phyloP scores from a whole-genome alignment of 2,329 filamentous ascomycete genomes.

The Aureobasidium namibiae region DNA sequence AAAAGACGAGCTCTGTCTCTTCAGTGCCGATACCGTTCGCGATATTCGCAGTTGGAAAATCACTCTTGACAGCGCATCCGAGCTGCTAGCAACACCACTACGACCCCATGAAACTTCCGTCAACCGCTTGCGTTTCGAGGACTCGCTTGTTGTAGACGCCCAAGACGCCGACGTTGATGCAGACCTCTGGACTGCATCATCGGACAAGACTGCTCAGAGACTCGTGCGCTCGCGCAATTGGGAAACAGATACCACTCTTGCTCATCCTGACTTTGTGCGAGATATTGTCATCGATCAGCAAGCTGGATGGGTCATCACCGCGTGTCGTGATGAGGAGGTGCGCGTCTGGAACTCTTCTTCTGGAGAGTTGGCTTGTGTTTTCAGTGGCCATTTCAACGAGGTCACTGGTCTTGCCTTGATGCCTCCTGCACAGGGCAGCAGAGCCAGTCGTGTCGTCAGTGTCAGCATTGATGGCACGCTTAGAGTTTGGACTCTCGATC shows the following conservation, averaged over 20 bases:
- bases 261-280: slow-evolving; percentile 84
- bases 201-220: slow-evolving; percentile 80
- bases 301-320: slow-evolving; percentile 68
- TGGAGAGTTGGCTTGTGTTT: slow-evolving; percentile 25
- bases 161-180: slow-evolving; percentile 38
- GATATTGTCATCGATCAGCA: slow-evolving; percentile 60
- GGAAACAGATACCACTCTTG: slow-evolving; percentile 60
- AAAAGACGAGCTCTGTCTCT: slow-evolving; percentile 46
- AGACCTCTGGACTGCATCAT: slow-evolving; percentile 87
- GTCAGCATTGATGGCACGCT: slow-evolving; percentile 87
- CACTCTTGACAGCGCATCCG: slow-evolving; percentile 43
- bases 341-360: slow-evolving; percentile 67
- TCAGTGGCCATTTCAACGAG: slow-evolving; percentile 81
- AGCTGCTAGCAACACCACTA: slow-evolving; percentile 51
- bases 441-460: slow-evolving; percentile 52
- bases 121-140: slow-evolving; percentile 69
- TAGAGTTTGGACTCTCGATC: slow-evolving; percentile 69
- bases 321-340: slow-evolving; percentile 83
- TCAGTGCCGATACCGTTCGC: slow-evolving; percentile 60
- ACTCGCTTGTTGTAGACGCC: neutral
- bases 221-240: slow-evolving; percentile 62
- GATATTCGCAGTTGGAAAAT: slow-evolving; percentile 70
- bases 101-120: slow-evolving; percentile 85
- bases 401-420: slow-evolving; percentile 67
- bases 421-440: slow-evolving; percentile 40